Evolutionary conservation across 257 asterid genomes (phyloP), one percentile per base, ranked within the genome.

Genomic region (Jaltomata sinuosa): DNA sequence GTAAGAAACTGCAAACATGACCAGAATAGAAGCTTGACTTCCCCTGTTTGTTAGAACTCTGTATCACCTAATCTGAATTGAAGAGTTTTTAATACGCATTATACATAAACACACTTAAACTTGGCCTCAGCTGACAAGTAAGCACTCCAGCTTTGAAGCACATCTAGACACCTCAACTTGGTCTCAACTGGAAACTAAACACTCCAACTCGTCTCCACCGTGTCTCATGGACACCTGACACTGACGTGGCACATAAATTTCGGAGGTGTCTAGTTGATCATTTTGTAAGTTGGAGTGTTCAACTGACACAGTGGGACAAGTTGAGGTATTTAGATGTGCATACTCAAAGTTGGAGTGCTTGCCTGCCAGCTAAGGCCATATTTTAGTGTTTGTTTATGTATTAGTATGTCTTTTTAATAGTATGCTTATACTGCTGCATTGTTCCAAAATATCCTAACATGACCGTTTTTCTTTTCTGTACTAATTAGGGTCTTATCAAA

Each of bases 401-500:
- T 55, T 55, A 27, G n/a, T n/a, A n/a, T 22, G 29, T 55, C 64
- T 55, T 40, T 14, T 42, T 5, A 45, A 45, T 22, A 8, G 74
- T 18, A 72, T 72, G 57, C 22, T 42, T 74, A 6, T 22, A 40
- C 19, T 40, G 11, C 21, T 40, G 54, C 31, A 71, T n/a, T 71
- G n/a, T 74, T 25, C 21, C 16, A 11, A 45, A 76, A 52, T 9
- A 22, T 79, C n/a, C 54, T 25, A 16, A 62, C 3, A 38, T 61
- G 0, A 52, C 31, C 18, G 47, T 82, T 47, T 29, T 34, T 55
- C 0, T 15, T 84, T 65, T 49, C 18, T 64, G 36, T 88, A 62
- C 49, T 84, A 14, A 62, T 12, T 85, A 94, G 98, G 97, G 93
- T 22, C 88, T 96, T 47, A 90, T 94, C 31, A 85, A 85, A 79